A percentile compares a stretch with the other conserved stretches of the same genome.
Evolutionary conservation across 352 stramenopile species (phyloP).

Genomic region (Globisporangium carolinianum): DNA sequence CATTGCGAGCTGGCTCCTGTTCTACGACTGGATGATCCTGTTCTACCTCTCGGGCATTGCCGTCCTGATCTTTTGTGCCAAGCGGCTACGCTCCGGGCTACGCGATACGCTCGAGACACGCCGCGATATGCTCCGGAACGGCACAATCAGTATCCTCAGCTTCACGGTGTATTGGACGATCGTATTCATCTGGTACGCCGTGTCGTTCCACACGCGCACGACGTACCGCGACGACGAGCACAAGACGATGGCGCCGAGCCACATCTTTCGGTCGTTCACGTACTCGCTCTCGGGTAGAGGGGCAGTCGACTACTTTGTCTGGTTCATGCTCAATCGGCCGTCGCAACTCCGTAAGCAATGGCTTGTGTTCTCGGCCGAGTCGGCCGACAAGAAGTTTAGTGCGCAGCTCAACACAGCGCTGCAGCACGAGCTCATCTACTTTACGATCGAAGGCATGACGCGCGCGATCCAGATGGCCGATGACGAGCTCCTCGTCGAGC

Average conservation of each 20-base stretch:
- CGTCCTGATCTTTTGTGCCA: slow-evolving; percentile 57
- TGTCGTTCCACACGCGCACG: slow-evolving; percentile 58
- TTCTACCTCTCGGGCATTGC: slow-evolving; percentile 74
- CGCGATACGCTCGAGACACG: slow-evolving; percentile 70
- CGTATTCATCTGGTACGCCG: slow-evolving; percentile 69
- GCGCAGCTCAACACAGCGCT: slow-evolving; percentile 85
- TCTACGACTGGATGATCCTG: slow-evolving; percentile 84
- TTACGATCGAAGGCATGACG: slow-evolving; percentile 87
- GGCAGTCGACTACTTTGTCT: slow-evolving; percentile 75
- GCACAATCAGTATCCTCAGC: slow-evolving; percentile 73
- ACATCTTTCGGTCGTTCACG: slow-evolving; percentile 58
- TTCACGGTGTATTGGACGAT: slow-evolving; percentile 83
- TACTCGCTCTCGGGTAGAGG: slow-evolving; percentile 64
- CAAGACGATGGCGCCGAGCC: slow-evolving; percentile 31
- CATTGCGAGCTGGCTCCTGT: slow-evolving; percentile 61
- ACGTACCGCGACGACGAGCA: slow-evolving; percentile 24
- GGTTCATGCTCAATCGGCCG: slow-evolving; percentile 82
- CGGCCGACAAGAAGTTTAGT: slow-evolving; percentile 74
- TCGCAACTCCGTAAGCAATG: slow-evolving; percentile 47
- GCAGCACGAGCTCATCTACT: slow-evolving; percentile 85
- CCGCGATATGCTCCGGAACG: slow-evolving; percentile 72
- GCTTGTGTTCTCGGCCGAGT: slow-evolving; percentile 73
- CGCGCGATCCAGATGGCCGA: slow-evolving; percentile 63
- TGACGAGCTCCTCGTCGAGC: slow-evolving; percentile 41
- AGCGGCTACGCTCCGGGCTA: slow-evolving; percentile 57